Conservation (phyloP, 306 rosid species). For the Inga leiocalycina region DNA sequence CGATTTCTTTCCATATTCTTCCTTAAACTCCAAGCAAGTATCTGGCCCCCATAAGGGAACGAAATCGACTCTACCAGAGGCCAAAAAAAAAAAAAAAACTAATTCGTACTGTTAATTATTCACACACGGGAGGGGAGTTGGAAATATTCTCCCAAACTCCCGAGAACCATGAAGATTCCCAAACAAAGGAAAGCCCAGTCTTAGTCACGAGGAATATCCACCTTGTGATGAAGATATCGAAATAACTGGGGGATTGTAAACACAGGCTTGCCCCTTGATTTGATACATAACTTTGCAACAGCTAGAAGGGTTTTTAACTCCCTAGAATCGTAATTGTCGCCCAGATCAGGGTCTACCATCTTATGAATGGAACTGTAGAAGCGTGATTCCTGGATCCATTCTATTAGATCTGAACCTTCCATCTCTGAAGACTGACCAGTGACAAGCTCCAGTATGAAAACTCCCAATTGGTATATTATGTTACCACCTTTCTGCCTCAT, state of each 20-base stretch:
- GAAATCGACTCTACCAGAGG: constrained; percentile 20
- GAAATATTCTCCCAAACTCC: constrained; percentile 30
- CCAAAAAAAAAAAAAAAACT: constrained; percentile 10
- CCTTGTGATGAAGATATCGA: constrained; percentile 71
- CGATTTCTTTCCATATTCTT: neutral
- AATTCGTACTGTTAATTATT: neutral
- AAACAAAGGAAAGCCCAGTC: constrained; percentile 11
- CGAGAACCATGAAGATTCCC: constrained; percentile 7
- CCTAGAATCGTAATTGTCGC: constrained; percentile 61
- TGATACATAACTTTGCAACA: constrained; percentile 83
- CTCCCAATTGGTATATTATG: constrained; percentile 82
- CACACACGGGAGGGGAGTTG: constrained; percentile 28
- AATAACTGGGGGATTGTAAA: constrained; percentile 74
- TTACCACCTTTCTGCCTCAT: constrained; percentile 53
- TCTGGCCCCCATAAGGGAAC: neutral
- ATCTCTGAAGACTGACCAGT: constrained; percentile 86
- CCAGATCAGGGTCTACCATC: constrained; percentile 95
- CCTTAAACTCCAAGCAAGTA: constrained; percentile 3
- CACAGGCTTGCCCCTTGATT: constrained; percentile 63
- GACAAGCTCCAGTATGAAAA: constrained; percentile 80
- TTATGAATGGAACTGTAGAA: constrained; percentile 71
- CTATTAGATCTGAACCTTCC: constrained; percentile 66
- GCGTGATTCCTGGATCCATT: constrained; percentile 79
- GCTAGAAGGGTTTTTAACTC: constrained; percentile 79
- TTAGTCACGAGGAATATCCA: constrained; percentile 43